Evolutionary conservation across 2,329 filamentous ascomycete species (phyloP).

Genomic region (Fusarium sp.): DNA sequence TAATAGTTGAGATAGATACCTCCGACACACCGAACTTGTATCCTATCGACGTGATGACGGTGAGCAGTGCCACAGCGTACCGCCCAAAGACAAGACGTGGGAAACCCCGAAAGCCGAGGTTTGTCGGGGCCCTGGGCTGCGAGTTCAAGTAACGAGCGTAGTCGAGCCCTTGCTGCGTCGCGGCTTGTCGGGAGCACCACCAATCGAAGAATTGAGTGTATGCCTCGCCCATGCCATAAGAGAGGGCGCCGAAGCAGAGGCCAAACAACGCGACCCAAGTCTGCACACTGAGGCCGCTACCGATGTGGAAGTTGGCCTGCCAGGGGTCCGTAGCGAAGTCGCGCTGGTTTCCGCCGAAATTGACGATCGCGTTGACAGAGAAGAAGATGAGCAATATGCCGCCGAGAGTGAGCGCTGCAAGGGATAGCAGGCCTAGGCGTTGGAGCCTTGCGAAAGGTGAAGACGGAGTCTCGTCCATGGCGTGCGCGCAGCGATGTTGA

Average conservation of each 20-base stretch:
- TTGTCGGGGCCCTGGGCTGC: slow-evolving; percentile 1
- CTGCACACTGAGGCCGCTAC: slow-evolving; percentile 6
- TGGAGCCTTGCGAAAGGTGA: background rate
- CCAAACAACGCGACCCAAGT: slow-evolving; percentile 22
- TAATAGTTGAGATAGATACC: background rate
- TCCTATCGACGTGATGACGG: slow-evolving; percentile 12
- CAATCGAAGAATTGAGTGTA: slow-evolving; percentile 28
- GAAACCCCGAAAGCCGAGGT: slow-evolving; percentile 11
- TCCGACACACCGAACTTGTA: slow-evolving; percentile 23
- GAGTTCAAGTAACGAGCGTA: slow-evolving; percentile 21
- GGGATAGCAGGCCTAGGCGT: background rate
- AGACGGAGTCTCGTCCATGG: background rate
- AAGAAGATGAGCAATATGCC: background rate
- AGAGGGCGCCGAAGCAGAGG: slow-evolving; percentile 15
- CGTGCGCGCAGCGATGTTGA: background rate
- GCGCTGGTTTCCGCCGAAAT: background rate
- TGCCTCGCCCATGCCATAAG: slow-evolving; percentile 14
- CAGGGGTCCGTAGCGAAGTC: background rate
- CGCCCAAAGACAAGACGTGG: background rate
- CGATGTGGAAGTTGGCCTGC: background rate
- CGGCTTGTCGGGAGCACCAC: slow-evolving; percentile 16
- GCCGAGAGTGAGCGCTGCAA: background rate
- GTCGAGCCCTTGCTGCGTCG: slow-evolving; percentile 5
- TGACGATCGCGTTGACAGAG: background rate
- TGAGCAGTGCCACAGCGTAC: background rate